A percentile compares a stretch with the other conserved stretches of the same genome.
These are phyloP conservation scores for Kickxella alabastrina DNA, from an alignment of 192 early-diverging fungal genomes.

Conservation along the genomic window DNA sequence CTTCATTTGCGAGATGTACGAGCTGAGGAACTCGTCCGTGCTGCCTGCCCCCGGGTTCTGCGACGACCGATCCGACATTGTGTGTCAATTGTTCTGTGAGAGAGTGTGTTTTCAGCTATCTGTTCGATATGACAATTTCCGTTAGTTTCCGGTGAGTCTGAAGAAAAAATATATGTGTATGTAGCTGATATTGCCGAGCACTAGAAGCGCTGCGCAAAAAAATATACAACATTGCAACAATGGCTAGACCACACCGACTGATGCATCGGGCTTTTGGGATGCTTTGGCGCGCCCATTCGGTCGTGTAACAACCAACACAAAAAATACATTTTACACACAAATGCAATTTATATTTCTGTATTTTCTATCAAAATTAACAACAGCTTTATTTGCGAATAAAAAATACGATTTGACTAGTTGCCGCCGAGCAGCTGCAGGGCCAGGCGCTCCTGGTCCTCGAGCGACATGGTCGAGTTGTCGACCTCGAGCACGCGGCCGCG, in stretches of 20 bases:
- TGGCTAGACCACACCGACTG: too few species aligned
- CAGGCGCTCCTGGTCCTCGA: constrained; percentile 49
- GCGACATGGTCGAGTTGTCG: constrained; percentile 36
- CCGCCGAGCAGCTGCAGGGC: constrained; percentile 44
- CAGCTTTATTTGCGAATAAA: not conserved
- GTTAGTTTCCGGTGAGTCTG: not conserved
- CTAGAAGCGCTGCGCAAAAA: too few species aligned
- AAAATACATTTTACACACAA: not conserved
- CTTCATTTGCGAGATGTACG: constrained; percentile 33
- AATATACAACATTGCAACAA: too few species aligned
- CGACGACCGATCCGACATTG: not conserved
- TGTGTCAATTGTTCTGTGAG: not conserved
- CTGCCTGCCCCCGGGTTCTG: not conserved
- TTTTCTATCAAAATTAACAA: not conserved
- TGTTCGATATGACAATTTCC: not conserved
- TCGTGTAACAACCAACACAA: not conserved
- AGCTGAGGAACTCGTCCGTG: constrained; percentile 35
- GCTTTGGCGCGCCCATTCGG: too few species aligned
- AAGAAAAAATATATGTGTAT: not conserved
- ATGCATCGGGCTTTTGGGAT: too few species aligned
- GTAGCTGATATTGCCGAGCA: too few species aligned
- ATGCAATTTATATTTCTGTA: not conserved
- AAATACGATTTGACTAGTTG: constrained; percentile 4
- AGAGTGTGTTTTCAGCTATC: not conserved
- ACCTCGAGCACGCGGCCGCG: constrained; percentile 31